Evolutionary conservation across 257 asterid species (phyloP).

Genomic region (Nicotiana attenuata): DNA sequence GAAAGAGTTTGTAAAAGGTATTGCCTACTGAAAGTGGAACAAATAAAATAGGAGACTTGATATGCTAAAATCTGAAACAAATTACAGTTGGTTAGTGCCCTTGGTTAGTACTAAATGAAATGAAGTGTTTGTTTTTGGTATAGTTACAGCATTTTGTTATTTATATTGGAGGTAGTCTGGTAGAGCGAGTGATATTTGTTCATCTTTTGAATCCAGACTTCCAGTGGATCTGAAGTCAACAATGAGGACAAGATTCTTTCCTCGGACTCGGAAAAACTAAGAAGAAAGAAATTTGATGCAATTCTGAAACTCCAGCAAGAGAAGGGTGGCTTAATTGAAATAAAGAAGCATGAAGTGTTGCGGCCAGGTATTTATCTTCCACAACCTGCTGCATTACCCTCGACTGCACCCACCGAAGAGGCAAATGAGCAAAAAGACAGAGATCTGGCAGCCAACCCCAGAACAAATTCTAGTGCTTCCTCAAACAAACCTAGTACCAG

Average conservation of each 20-base stretch:
- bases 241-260: conserved; percentile 35
- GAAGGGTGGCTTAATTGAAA: conserved; percentile 76
- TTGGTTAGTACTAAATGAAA: neutral
- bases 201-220: conserved; percentile 29
- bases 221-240: conserved; percentile 26
- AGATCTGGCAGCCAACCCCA: conserved; percentile 23
- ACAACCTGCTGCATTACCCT: conserved; percentile 36
- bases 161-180: neutral
- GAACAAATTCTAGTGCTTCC: conserved; percentile 38
- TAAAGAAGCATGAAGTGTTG: conserved; percentile 57
- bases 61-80: neutral
- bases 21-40: neutral
- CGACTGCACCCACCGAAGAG: conserved; percentile 26
- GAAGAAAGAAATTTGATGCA: conserved; percentile 63
- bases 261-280: conserved; percentile 55
- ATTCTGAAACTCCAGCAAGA: conserved; percentile 63
- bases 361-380: conserved; percentile 85
- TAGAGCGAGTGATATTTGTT: neutral
- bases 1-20: neutral
- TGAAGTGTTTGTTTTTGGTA: neutral
- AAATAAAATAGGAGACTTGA: neutral
- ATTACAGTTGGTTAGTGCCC: neutral
- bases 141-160: neutral
- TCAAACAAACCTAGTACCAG: conserved; percentile 40
- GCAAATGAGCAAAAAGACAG: conserved; percentile 22